phyloP scores from a whole-genome alignment of 1,284 basidiomycete genomes.

The Ceratobasidium sp. region DNA sequence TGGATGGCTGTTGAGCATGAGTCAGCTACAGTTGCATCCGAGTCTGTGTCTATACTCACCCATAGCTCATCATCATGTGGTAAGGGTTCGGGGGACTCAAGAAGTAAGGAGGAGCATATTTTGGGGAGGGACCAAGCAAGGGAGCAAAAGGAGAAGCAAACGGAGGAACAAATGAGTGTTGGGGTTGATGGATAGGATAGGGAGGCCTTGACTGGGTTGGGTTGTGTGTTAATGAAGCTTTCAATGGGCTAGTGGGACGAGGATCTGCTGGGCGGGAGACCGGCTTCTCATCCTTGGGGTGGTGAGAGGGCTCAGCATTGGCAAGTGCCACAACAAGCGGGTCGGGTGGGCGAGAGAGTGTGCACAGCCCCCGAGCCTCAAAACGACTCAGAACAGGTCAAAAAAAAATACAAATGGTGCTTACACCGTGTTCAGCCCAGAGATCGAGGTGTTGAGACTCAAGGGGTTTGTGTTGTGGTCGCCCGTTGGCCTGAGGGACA shows the following conservation, averaged over 20 bases:
- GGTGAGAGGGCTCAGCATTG: not conserved
- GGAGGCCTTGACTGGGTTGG: not conserved
- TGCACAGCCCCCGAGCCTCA: not conserved
- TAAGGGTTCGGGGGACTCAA: not conserved
- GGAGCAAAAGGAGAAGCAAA: no score
- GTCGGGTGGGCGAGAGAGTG: not conserved
- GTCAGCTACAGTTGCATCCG: no score
- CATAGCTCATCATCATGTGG: not conserved
- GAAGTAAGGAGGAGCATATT: not conserved
- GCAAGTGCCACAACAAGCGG: not conserved
- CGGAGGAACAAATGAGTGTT: not conserved
- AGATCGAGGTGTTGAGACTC: not conserved
- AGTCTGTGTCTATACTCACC: not conserved
- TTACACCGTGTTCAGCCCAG: not conserved
- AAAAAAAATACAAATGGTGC: not conserved
- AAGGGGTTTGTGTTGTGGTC: not conserved
- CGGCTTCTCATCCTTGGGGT: not conserved
- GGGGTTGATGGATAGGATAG: not conserved
- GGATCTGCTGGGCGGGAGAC: no score
- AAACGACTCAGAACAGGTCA: no score
- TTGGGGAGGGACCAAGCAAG: no score
- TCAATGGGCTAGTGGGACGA: not conserved
- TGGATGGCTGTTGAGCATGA: no score
- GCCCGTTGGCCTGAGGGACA: not conserved
- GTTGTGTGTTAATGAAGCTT: not conserved